Conservation (phyloP, 2,329 filamentous ascomycete genomes). For the Colletotrichum lini region DNA sequence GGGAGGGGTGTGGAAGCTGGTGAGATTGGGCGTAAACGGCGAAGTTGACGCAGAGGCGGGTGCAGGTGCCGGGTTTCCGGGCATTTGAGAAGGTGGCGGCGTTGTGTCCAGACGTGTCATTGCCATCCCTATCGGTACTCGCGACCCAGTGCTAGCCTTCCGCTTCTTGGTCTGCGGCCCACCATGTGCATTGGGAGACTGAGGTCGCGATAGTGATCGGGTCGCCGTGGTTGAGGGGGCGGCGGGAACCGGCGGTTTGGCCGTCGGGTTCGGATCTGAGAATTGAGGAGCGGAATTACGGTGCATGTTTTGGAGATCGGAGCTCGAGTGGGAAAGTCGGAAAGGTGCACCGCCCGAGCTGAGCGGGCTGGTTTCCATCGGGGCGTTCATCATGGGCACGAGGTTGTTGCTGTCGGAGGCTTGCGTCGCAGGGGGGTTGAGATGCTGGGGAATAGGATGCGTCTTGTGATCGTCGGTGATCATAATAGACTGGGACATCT, state of each 20-base stretch:
- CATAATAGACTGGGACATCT: constrained; percentile 90
- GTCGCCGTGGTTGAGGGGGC: constrained; percentile 21
- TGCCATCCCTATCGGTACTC: constrained; percentile 79
- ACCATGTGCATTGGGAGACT: constrained; percentile 76
- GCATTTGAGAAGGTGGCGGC: constrained; percentile 56
- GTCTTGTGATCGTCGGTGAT: constrained; percentile 99
- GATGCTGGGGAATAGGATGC: constrained; percentile 63
- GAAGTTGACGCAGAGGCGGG: constrained; percentile 62
- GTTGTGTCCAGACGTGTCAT: constrained; percentile 86
- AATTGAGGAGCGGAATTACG: constrained; percentile 60
- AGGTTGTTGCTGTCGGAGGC: constrained; percentile 38
- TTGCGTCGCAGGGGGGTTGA: constrained; percentile 41
- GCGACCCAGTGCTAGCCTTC: constrained; percentile 78
- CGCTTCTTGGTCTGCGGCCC: constrained; percentile 84
- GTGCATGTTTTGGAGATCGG: constrained; percentile 74
- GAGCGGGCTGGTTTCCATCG: constrained; percentile 50
- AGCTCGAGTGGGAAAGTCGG: constrained; percentile 71
- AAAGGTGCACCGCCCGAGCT: constrained; percentile 60
- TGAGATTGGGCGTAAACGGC: constrained; percentile 66
- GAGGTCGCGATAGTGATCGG: constrained; percentile 74
- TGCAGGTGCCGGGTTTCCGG: constrained; percentile 55
- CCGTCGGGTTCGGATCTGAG: constrained; percentile 50
- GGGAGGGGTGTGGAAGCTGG: constrained; percentile 58
- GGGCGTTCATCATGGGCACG: constrained; percentile 36
- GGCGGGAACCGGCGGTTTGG: constrained; percentile 41